Evolutionary conservation across 257 asterid genomes (phyloP).

Genomic region (Jasminum sambac): DNA sequence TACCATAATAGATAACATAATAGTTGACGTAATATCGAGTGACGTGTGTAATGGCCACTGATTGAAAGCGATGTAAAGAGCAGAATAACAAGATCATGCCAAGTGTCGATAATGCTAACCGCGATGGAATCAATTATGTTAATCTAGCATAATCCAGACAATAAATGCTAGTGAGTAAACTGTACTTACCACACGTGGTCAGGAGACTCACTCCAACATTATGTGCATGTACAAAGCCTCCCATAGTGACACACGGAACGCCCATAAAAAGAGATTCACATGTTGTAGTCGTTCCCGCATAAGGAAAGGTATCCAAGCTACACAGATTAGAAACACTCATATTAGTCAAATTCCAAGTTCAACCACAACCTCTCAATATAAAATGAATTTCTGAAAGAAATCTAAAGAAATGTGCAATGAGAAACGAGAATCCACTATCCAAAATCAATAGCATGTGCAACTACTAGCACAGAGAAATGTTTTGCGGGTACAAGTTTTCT

Average conservation of each 20-base stretch:
- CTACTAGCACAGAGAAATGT: not conserved
- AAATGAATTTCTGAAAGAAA: constrained; percentile 20
- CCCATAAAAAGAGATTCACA: constrained; percentile 98
- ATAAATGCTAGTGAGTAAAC: not conserved
- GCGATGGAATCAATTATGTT: no score
- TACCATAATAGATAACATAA: no score
- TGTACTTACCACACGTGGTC: constrained; percentile 74
- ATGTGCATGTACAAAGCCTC: constrained; percentile 93
- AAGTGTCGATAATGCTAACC: no score
- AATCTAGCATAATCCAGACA: no score
- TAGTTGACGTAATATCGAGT: no score
- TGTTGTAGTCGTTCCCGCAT: constrained; percentile 98
- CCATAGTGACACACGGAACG: constrained; percentile 98
- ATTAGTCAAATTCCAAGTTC: not conserved
- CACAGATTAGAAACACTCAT: not conserved
- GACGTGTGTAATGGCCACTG: no score
- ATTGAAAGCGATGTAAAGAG: no score
- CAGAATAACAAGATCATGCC: no score
- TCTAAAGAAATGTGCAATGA: constrained; percentile 7
- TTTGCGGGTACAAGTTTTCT: not conserved
- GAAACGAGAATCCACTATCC: constrained; percentile 9
- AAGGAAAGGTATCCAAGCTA: constrained; percentile 99
- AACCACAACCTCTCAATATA: constrained; percentile 9
- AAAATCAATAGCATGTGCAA: constrained; percentile 1
- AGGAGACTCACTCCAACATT: constrained; percentile 96